Evolutionary conservation across 2,329 filamentous ascomycete genomes (phyloP), one percentile per base, ranked within the genome.

Genomic region (Bipolaris cookei): DNA sequence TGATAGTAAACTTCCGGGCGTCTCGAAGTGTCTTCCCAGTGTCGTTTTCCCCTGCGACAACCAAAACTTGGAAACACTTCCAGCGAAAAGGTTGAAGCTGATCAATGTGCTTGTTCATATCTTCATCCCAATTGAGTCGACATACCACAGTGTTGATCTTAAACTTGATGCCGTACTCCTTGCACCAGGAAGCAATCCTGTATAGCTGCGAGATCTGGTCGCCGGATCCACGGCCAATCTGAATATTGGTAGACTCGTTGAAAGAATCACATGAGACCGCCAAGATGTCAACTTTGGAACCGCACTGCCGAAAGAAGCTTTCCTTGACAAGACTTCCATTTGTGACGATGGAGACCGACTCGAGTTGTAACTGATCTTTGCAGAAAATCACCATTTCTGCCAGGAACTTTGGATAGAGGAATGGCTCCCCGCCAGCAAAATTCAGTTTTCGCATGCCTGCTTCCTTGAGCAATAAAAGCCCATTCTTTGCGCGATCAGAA

Each of bases 401-500:
- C 39, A 52, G 41, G n/a, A 46, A 13, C n/a, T 52, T 35, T 7
- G 54, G 35, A 30, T 56, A 34, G 4, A 56, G 48, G 13, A 52
- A 56, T 13, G 42, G 54, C 23, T 56, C 54, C 13, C 54, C 48
- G 2, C 42, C 48, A 6, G 54, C 54, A 18, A 52, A 47, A 13
- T 56, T 52, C 28, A 52, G 42, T 13, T 56, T 56, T 14, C 41
- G 54, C 54, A 56, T 56, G 16, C 54, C 54, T 2, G 48, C 54
- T 20, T 56, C 28, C 20, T 41, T 51, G 34, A 56, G 48, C 8
- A 55, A 25, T 30, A n/a, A 38, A 2, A 55, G 34, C 1, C 39
- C 53, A 20, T 23, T 59, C 65, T 83, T 80, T 35, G 80, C 80
- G 0, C 80, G 68, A 0, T 73, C 67, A n/a, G 78, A 60, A 4